A percentile compares a stretch with the other conserved stretches of the same genome.
Evolutionary conservation across 2,329 filamentous ascomycete genomes (phyloP).

Genomic region (Plenodomus biglobosus): DNA sequence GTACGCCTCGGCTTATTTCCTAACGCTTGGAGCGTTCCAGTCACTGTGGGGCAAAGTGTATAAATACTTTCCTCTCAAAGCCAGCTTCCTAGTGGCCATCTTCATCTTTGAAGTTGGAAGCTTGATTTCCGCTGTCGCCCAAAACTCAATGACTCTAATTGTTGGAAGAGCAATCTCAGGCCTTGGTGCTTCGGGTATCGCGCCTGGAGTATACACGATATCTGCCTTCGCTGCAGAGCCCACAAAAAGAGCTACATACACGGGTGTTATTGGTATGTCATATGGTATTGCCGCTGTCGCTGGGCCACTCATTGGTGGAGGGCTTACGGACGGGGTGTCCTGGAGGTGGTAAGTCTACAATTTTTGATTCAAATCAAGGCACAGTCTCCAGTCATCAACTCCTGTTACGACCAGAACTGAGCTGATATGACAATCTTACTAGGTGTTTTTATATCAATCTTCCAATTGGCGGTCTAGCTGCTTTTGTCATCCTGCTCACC

Average conservation of each 20-base stretch:
- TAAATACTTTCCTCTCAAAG: conserved; percentile 59
- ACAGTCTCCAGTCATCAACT: no score
- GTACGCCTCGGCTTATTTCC: conserved; percentile 50
- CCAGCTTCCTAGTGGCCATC: conserved; percentile 54
- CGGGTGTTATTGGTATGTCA: conserved; percentile 41
- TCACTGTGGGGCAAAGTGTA: conserved; percentile 60
- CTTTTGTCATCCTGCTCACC: conserved; percentile 35
- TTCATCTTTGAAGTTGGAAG: conserved; percentile 54
- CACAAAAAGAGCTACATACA: conserved; percentile 44
- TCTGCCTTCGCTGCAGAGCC: conserved; percentile 47
- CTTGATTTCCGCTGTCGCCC: conserved; percentile 55
- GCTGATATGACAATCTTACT: no score
- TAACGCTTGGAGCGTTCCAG: conserved; percentile 48
- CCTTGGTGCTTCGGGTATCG: conserved; percentile 54
- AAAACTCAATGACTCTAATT: conserved; percentile 56
- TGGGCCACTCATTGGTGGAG: conserved; percentile 48
- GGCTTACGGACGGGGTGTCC: conserved; percentile 40
- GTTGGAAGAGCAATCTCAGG: conserved; percentile 58
- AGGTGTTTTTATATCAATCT: conserved; percentile 50
- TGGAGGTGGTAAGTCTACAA: conserved; percentile 55
- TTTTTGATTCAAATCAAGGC: no score
- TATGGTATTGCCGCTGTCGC: conserved; percentile 43
- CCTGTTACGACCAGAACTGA: no score
- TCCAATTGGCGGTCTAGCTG: conserved; percentile 47
- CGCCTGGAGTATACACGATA: conserved; percentile 57